Conservation (phyloP, 2,329 filamentous ascomycete species). For the Fusarium cicatricum region DNA sequence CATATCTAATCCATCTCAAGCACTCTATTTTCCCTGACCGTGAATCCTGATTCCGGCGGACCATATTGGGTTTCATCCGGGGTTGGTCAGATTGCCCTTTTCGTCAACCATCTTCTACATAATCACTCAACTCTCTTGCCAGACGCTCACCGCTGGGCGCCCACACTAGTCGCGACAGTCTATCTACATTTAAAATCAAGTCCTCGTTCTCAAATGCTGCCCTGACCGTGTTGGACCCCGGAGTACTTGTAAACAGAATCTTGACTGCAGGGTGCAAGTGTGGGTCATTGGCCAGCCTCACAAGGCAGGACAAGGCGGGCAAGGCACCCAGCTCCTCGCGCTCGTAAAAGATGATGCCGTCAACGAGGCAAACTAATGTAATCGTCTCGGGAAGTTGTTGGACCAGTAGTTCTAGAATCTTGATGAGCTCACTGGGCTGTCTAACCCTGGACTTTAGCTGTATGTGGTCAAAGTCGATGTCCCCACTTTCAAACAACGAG, state of each 20-base stretch:
- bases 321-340: background rate
- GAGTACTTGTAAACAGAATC: constrained; percentile 27
- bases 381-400: background rate
- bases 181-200: constrained; percentile 23
- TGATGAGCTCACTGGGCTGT: background rate
- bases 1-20: too few species aligned
- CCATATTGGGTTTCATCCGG: too few species aligned
- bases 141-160: constrained; percentile 6
- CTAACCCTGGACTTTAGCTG: too few species aligned
- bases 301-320: background rate
- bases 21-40: too few species aligned
- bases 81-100: too few species aligned
- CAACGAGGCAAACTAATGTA: background rate
- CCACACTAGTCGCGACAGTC: constrained; percentile 12
- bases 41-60: too few species aligned
- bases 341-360: background rate
- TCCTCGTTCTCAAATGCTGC: constrained; percentile 19
- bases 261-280: constrained; percentile 15
- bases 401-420: background rate
- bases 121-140: background rate
- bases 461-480: background rate
- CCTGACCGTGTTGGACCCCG: constrained; percentile 4
- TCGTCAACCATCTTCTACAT: too few species aligned
- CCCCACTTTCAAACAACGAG: too few species aligned
- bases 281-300: background rate